Base-by-base conservation (phyloP, 2,329 filamentous ascomycete genomes). In the Microcyclosporella mali region DNA sequence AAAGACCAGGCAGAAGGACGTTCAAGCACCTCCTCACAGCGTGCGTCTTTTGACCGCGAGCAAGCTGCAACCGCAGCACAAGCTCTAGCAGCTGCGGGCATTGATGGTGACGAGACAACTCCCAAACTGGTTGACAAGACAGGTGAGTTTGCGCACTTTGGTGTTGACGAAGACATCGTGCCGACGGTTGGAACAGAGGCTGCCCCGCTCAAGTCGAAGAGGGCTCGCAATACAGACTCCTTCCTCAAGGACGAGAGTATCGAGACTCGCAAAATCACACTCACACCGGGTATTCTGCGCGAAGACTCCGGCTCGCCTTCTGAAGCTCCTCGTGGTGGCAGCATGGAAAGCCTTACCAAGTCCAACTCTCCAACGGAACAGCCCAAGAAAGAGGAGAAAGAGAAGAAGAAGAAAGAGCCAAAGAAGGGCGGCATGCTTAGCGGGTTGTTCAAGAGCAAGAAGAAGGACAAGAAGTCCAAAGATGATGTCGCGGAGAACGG, bases 171-270 rank as follows among this genome's bases (percentile, higher is more conserved):
- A 33, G 36, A 32, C 51, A 51, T 43, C 40, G 42, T 46, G 46
- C 52, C 41, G 44, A 51, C 40, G n/a, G 45, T 50, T 31, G 45
- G 43, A 37, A 43, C 50, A 53, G 62, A 65, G 55, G 62, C 62
- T 38, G 62, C 62, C 37, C 62, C 62, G 18, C 57, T 65, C 61
- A 79, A 83, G 60, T 88, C 87, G 28, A 80, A 84, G 51, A 94
- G 94, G 56, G 88, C 88, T 32, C 79, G 90, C 51, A 94, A 94
- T 61, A 90, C 88, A 3, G 90, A 97, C 66, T 95, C 90, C 1
- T 95, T 97, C 72, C 95, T 95, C 73, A 94, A 88, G 65, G 92
- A 97, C 59, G 90, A 98, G 59, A 88, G 80, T 25, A 84, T 88
- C 29, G 92, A 97, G 66, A 95, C 92, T 2, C 88, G 94, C 66